Percentiles rank a stretch among this genome's conserved stretches.
Conservation (phyloP, 2,329 filamentous ascomycete genomes). For the Claviceps lovelessii region DNA sequence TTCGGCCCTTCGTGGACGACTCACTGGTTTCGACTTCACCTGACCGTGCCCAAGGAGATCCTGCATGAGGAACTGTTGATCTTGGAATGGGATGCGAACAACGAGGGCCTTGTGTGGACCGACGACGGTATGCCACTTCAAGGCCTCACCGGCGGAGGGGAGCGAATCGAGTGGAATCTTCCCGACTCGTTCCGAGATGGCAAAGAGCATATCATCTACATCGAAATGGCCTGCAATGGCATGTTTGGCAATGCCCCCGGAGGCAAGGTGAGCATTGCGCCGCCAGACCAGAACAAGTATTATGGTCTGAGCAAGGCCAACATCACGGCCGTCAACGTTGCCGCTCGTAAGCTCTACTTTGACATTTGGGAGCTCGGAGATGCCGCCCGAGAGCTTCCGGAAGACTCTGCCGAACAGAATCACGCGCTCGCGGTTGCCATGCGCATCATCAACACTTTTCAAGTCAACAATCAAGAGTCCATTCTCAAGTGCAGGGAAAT, state of each 20-base stretch:
- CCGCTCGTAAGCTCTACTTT: constrained; percentile 69
- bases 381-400: constrained; percentile 79
- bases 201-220: constrained; percentile 76
- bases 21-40: constrained; percentile 82
- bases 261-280: constrained; percentile 67
- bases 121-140: constrained; percentile 82
- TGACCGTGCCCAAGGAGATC: constrained; percentile 64
- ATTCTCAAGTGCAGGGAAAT: constrained; percentile 71
- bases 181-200: constrained; percentile 71
- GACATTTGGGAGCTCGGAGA: constrained; percentile 96
- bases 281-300: constrained; percentile 71
- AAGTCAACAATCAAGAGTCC: constrained; percentile 62
- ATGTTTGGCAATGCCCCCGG: constrained; percentile 92
- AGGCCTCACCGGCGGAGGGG: constrained; percentile 78
- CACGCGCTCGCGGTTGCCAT: constrained; percentile 72
- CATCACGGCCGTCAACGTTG: constrained; percentile 77
- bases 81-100: constrained; percentile 90
- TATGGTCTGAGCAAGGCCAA: constrained; percentile 65
- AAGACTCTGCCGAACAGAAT: constrained; percentile 79
- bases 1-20: constrained; percentile 96
- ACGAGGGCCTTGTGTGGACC: constrained; percentile 89
- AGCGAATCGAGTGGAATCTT: constrained; percentile 82
- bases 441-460: constrained; percentile 79
- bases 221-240: constrained; percentile 96
- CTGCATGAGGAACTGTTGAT: constrained; percentile 70